Evolutionary conservation across 257 asterid species (phyloP).

Genomic region (Striga asiatica): DNA sequence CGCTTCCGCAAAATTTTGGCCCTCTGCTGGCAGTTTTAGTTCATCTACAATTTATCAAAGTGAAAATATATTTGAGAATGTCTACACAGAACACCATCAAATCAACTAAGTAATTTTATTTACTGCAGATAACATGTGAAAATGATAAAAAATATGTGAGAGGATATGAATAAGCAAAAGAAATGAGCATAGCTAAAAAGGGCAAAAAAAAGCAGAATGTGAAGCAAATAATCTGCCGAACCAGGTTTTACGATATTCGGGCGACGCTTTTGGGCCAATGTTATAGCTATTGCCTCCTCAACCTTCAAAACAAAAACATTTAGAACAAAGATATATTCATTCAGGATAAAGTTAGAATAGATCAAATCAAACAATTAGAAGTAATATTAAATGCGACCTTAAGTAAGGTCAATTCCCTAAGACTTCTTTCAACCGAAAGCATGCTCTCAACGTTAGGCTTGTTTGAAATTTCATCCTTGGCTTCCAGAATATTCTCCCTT

Average conservation of each 20-base stretch:
- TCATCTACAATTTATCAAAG: constrained; percentile 43
- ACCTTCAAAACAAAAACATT: constrained; percentile 42
- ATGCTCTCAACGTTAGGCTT: constrained; percentile 72
- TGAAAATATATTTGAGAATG: background rate
- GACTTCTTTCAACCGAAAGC: constrained; percentile 89
- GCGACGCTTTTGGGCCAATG: constrained; percentile 78
- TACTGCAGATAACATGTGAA: too few relatives aligned
- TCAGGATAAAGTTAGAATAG: too few relatives aligned
- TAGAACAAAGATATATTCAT: too few relatives aligned
- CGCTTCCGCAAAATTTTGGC: constrained; percentile 44
- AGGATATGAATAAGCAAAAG: too few relatives aligned
- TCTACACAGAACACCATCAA: background rate
- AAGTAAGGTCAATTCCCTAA: constrained; percentile 59
- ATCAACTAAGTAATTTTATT: background rate
- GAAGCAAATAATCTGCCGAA: constrained; percentile 29
- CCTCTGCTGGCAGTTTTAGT: constrained; percentile 57
- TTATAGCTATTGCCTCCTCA: constrained; percentile 77
- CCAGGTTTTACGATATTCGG: constrained; percentile 33
- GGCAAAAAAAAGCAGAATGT: background rate
- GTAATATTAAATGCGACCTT: too few relatives aligned
- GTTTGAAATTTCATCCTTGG: constrained; percentile 27
- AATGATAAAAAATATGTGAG: too few relatives aligned
- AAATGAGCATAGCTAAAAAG: too few relatives aligned
- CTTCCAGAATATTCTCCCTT: constrained; percentile 35
- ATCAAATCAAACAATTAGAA: too few relatives aligned